A percentile compares a stretch with the other conserved stretches of the same genome.
Conservation (phyloP, 495 filamentous ascomycete genomes). For the Daldinia vernicosa region DNA sequence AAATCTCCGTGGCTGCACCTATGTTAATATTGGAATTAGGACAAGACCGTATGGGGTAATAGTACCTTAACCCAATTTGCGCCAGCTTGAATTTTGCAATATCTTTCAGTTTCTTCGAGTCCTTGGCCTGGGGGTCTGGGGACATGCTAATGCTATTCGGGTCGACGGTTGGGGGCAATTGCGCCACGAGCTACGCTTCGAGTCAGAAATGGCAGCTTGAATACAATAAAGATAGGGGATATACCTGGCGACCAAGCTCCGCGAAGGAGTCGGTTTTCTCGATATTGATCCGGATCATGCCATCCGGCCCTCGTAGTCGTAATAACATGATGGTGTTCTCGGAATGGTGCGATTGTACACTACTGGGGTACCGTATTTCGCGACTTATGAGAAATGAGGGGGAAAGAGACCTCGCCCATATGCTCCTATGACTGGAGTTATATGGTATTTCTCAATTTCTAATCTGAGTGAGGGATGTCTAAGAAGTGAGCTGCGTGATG, state of each 20-base stretch:
- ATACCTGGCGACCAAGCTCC: slow-evolving; percentile 61
- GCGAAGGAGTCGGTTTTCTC: slow-evolving; percentile 65
- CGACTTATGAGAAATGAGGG: slow-evolving; percentile 5
- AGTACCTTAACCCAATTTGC: slow-evolving; percentile 75
- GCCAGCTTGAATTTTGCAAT: slow-evolving; percentile 73
- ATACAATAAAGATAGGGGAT: slow-evolving; percentile 5
- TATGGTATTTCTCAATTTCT: neutral
- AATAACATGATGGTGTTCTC: slow-evolving; percentile 65
- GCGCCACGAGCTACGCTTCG: slow-evolving; percentile 50
- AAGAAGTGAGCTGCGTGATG: neutral
- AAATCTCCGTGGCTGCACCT: slow-evolving; percentile 83
- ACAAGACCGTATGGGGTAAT: neutral
- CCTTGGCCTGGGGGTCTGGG: slow-evolving; percentile 77
- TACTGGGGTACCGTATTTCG: slow-evolving; percentile 9
- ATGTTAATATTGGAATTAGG: slow-evolving; percentile 32
- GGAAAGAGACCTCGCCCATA: neutral
- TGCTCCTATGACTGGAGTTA: neutral
- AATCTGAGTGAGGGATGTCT: neutral
- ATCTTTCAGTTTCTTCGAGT: slow-evolving; percentile 72
- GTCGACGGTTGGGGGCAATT: slow-evolving; percentile 68
- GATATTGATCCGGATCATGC: slow-evolving; percentile 72
- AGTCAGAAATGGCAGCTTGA: slow-evolving; percentile 29
- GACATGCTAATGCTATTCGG: slow-evolving; percentile 80
- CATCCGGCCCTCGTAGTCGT: slow-evolving; percentile 73
- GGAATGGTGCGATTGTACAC: slow-evolving; percentile 4